Evolutionary conservation across 257 asterid genomes (phyloP), one percentile per base, ranked within the genome.

Genomic region (Rehmannia glutinosa): DNA sequence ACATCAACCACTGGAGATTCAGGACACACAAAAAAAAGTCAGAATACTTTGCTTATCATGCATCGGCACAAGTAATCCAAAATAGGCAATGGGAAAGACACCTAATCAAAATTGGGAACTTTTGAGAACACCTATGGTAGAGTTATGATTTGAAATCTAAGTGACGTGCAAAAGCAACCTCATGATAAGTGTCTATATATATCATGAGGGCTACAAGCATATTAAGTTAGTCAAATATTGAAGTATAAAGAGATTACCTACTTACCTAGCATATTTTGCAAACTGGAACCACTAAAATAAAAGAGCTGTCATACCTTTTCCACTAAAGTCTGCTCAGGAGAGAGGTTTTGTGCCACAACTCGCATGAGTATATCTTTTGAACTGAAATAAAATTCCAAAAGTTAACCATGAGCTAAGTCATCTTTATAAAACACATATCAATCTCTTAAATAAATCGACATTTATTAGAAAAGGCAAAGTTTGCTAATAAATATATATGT

Each of bases 281-380:
- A 64, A 67, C 72, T 38, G 68, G 15, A 61, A 30, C 62, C 58
- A 50, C 60, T 12, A 68, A 66, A 55, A 27, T 17, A 56, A 68
- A 70, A 38, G 32, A 71, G 69, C 66, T 55, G 39, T 3, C 47
- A 45, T 64, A 92, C 98, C 98, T 92, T 92, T 76, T 92, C 97
- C 72, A 87, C 93, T 56, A 75, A 79, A 66, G 97, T 92, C 87
- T 84, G 77, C 78, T 87, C 94, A 35, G 97, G 97, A 35, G 98
- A 82, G 68, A 90, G 87, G 78, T 90, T 90, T 76, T 76, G 91
- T 23, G 98, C 91, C 81, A 92, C 90, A 64, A 92, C 90, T 12
- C 97, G 92, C 93, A 87, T 85, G 43, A 92, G 95, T 66, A 92
- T 79, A 78, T 92, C 96, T 73, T 81, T 87, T 43, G 98, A 90